phyloP scores from a whole-genome alignment of 352 stramenopile genomes.

The Phytophthora multivora region DNA sequence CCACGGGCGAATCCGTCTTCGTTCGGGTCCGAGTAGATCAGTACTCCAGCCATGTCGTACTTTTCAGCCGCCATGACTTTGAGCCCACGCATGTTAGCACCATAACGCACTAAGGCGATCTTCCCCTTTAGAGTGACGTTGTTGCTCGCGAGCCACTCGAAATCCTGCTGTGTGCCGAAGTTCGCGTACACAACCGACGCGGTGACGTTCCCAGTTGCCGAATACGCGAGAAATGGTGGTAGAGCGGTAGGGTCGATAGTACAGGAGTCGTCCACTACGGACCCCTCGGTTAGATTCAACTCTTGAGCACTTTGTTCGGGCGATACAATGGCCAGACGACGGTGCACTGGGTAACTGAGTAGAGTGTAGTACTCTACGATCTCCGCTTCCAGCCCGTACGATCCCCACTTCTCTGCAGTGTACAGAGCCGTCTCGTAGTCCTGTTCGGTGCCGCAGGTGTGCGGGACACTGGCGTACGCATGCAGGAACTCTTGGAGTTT shows the following conservation, averaged over 20 bases:
- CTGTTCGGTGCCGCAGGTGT: constrained; percentile 40
- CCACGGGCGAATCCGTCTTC: constrained; percentile 65
- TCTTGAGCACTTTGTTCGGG: constrained; percentile 30
- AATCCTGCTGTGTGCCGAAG: constrained; percentile 69
- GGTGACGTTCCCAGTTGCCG: constrained; percentile 61
- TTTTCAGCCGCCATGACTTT: constrained; percentile 73
- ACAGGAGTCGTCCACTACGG: constrained; percentile 67
- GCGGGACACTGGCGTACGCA: constrained; percentile 39
- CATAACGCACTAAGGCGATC: constrained; percentile 77
- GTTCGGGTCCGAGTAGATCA: constrained; percentile 78
- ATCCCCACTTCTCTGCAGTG: constrained; percentile 50
- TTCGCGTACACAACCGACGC: constrained; percentile 83
- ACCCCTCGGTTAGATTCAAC: constrained; percentile 58
- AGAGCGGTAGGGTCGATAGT: constrained; percentile 51
- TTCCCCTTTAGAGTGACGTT: constrained; percentile 56
- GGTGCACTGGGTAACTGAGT: constrained; percentile 60
- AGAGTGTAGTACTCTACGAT: constrained; percentile 70
- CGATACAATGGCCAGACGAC: constrained; percentile 41
- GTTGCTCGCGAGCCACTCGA: constrained; percentile 23
- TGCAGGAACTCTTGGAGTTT: constrained; percentile 36
- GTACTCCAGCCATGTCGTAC: constrained; percentile 47
- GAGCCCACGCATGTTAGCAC: constrained; percentile 45
- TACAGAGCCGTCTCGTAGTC: constrained; percentile 60
- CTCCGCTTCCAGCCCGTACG: constrained; percentile 57
- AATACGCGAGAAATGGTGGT: constrained; percentile 81